A percentile compares a stretch with the other conserved stretches of the same genome.
These are phyloP conservation scores for Penicillium flavigenum DNA, from an alignment of 495 filamentous ascomycete species.

Conservation along the genomic window DNA sequence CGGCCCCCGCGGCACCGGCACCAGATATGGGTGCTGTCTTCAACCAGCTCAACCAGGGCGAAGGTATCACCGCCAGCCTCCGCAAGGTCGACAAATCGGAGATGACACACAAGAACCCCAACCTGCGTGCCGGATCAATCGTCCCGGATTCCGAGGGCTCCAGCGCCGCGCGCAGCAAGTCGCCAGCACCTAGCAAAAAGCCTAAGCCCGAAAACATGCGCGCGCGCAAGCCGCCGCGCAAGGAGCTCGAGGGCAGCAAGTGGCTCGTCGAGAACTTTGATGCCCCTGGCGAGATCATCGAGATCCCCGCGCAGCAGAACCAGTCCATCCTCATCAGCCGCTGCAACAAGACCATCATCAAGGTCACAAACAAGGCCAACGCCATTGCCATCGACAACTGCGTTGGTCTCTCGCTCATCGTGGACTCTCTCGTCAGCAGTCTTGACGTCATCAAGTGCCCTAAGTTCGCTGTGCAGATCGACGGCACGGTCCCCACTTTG, in stretches of 20 bases:
- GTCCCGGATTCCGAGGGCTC: constrained; percentile 57
- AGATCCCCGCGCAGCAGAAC: constrained; percentile 73
- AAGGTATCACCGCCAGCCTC: constrained; percentile 78
- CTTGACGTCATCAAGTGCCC: constrained; percentile 92
- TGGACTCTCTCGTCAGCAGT: constrained; percentile 85
- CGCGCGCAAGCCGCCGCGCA: constrained; percentile 85
- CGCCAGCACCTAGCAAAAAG: constrained; percentile 81
- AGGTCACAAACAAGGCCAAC: constrained; percentile 89
- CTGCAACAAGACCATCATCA: constrained; percentile 87
- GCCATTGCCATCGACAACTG: constrained; percentile 92
- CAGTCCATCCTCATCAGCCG: constrained; percentile 91
- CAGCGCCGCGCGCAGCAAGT: constrained; percentile 61
- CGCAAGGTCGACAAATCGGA: constrained; percentile 89
- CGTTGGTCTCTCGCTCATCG: constrained; percentile 73
- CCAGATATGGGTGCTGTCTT: constrained; percentile 82
- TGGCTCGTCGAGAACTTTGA: constrained; percentile 97
- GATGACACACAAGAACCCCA: constrained; percentile 99
- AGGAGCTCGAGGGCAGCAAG: constrained; percentile 91
- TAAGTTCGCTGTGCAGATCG: constrained; percentile 87
- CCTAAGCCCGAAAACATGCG: constrained; percentile 95
- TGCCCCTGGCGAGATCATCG: constrained; percentile 64
- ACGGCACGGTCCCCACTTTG: constrained; percentile 79
- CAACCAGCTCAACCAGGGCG: constrained; percentile 83
- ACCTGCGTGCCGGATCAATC: constrained; percentile 68
- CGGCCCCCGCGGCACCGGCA: constrained; percentile 32